Conservation (phyloP, 2,329 filamentous ascomycete species). For the Trichoderma harzianum region DNA sequence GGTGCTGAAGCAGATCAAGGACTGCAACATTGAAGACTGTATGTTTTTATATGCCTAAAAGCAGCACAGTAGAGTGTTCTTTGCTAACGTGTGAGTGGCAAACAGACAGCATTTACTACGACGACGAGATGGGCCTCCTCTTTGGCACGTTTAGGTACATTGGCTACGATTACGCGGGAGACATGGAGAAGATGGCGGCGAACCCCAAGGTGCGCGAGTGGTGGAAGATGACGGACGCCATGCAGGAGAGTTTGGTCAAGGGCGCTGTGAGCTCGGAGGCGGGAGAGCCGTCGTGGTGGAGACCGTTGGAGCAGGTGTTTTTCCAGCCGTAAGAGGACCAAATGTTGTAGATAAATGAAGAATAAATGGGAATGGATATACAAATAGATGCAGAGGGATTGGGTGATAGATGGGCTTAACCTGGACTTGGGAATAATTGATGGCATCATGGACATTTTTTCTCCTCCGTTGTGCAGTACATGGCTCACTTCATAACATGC, state of each 20-base stretch:
- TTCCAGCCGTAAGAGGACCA: conserved; percentile 46
- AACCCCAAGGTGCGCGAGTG: conserved; percentile 72
- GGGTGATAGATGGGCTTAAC: background rate
- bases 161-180: conserved; percentile 67
- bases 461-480: too few relatives aligned
- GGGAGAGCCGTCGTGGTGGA: conserved; percentile 66
- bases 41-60: conserved; percentile 8
- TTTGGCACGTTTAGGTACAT: conserved; percentile 78
- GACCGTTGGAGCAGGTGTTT: conserved; percentile 66
- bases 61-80: too few relatives aligned
- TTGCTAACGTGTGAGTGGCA: background rate
- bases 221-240: conserved; percentile 78
- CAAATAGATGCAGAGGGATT: background rate
- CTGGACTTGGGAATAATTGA: background rate
- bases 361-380: background rate
- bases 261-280: conserved; percentile 57
- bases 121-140: conserved; percentile 58
- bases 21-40: conserved; percentile 73
- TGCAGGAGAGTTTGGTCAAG: conserved; percentile 63
- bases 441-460: too few relatives aligned
- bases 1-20: conserved; percentile 70
- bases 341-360: background rate
- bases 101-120: conserved; percentile 70
- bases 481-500: too few relatives aligned
- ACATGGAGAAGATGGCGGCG: conserved; percentile 73